Base-by-base conservation (phyloP, 1,139 yeast genomes). In the Yamadazyma jaroonii region DNA sequence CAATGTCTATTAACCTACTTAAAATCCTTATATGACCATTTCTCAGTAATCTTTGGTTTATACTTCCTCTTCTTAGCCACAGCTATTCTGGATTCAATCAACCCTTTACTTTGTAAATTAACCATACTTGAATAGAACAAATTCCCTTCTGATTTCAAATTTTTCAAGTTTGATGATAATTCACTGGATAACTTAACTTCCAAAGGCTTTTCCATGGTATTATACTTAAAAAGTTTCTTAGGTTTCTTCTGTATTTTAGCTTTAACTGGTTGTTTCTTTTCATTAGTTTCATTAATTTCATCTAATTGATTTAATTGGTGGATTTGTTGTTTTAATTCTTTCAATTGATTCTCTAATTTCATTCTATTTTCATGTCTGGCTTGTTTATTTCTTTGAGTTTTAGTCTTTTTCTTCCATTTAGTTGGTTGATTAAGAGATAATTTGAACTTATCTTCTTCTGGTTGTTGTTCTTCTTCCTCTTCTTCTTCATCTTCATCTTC, bases 171-270 rank as follows among this genome's bases (percentile, higher is more conserved):
- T 50, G 86, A 94, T 23, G 85, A 79, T 46, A 94, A 73, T 61
- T 92, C 98, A 55, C 88, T 92, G 12, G 95, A 80, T 39, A 94
- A 74, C 62, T 92, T 92, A 30, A 92, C 84, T 54, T 92, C 97
- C 40, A 92, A 61, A 24, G 85, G 83, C 30, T 75, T 75, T 38
- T 81, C 83, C 42, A 79, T 62, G 20, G 79, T 68, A 30, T 73
- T 69, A 55, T 84, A 79, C 53, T 79, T 84, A 37, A 71, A 70
- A 38, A 76, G 67, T 32, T 49, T 54, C 43, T 52, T 60, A 21
- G 54, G 44, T 10, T 41, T 44, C 39, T 62, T 54, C 38, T 59
- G 59, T 47, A 52, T 53, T 52, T 48, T 54, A 43, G 34, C 52
- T 36, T 40, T 37, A 30, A 45, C 32, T 6, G 31, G 13, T 25